Evolutionary conservation across 179 eudicot genomes (phyloP), one percentile per base, ranked within the genome.

Genomic region (Dionaea muscipula): DNA sequence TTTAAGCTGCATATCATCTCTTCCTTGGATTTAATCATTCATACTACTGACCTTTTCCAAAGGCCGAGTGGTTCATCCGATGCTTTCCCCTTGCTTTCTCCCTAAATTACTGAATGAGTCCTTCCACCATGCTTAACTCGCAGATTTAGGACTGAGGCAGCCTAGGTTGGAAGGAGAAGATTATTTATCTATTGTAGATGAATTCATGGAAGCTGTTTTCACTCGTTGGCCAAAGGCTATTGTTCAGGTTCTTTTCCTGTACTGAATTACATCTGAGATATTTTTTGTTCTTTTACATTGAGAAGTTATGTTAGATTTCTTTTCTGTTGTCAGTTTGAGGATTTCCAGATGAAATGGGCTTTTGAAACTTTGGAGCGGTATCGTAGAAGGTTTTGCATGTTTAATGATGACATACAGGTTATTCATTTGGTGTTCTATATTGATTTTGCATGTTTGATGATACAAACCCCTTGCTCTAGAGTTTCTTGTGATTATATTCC

Each of bases 161-260:
- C 99, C 81, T 50, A 75, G 99, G 64, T 57, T 93, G 49, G 99
- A 88, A 70, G 99, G 99, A 56, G 99, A 93, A 33, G 99, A 93
- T 57, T 93, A 93, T 75, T 64, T 93, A 23, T 60, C 80, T 14
- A 76, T 88, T 20, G 78, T 93, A 46, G 99, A 93, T 73, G 99
- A 93, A 71, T 88, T 93, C 61, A 81, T 88, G 95, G 99, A 88
- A 73, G 96, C 95, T 75, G 75, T 84, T 71, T 80, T 74, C 70
- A 76, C 89, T 46, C 99, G 99, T 68, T 93, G 99, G 99, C 99
- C 99, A 53, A 84, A 88, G 80, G 96, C 99, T 72, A 72, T 93
- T 72, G 99, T 93, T 62, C 99, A 93, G 96, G 99, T 93, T 54
- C 51, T 57, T 53, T 58, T 65, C 22, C 58, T 23, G 3, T 48